Conservation (phyloP, 2,329 filamentous ascomycete genomes). For the Ceratocystis cacaofunesta region DNA sequence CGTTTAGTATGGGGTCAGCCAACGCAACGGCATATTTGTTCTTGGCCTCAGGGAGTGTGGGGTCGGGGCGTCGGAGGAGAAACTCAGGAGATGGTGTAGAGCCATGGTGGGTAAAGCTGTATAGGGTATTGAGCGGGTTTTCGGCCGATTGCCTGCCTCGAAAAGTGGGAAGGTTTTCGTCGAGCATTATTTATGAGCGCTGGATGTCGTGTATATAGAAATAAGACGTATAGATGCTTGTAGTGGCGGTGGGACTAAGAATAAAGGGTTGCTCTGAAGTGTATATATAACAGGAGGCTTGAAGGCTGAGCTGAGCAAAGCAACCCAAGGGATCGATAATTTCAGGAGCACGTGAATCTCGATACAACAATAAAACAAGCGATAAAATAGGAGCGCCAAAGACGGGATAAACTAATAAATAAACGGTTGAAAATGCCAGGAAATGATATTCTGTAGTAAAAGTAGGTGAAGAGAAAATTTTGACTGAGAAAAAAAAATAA, state of each 20-base stretch:
- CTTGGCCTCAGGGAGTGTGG: conserved; percentile 50
- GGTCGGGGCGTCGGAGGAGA: conserved; percentile 61
- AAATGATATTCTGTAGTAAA: neutral
- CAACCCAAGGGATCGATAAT: neutral
- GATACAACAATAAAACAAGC: neutral
- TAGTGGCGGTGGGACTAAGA: neutral
- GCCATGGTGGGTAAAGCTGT: conserved; percentile 55
- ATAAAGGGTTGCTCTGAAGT: neutral
- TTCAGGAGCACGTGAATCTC: neutral
- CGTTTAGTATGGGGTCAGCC: conserved; percentile 65
- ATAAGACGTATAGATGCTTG: neutral
- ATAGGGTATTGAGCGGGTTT: conserved; percentile 40
- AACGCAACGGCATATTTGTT: conserved; percentile 81
- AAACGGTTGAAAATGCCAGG: neutral
- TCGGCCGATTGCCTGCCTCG: conserved; percentile 38
- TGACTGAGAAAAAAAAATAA: neutral
- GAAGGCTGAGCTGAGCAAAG: neutral
- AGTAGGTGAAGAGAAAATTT: neutral
- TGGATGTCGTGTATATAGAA: neutral
- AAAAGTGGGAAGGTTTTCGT: conserved; percentile 80
- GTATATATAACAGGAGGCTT: neutral
- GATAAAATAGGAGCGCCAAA: neutral
- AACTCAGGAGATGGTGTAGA: conserved; percentile 69
- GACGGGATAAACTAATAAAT: neutral
- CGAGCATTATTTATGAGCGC: conserved; percentile 47